These are phyloP conservation scores for Wickerhamiella sorbophila DNA, from an alignment of 805 yeast genomes.

Conservation along the genomic window DNA sequence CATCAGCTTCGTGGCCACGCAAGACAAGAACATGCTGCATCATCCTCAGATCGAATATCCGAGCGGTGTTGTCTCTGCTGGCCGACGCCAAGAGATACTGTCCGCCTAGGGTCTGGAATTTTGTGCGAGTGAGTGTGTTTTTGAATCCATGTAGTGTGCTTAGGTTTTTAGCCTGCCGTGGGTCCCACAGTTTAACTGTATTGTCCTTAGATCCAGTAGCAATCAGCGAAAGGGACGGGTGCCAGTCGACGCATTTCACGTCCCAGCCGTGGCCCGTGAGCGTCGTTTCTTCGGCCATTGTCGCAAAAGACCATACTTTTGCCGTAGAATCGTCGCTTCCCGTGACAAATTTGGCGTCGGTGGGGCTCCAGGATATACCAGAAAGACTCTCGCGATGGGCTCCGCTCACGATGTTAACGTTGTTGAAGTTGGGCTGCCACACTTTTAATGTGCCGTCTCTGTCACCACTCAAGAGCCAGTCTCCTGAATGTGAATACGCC, in stretches of 20 bases:
- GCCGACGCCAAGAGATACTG: constrained; percentile 64
- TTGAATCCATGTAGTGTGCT: constrained; percentile 82
- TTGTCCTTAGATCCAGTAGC: constrained; percentile 95
- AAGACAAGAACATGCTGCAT: constrained; percentile 65
- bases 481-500: constrained; percentile 76
- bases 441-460: constrained; percentile 82
- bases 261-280: constrained; percentile 97
- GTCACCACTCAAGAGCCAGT: constrained; percentile 90
- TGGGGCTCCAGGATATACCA: constrained; percentile 80
- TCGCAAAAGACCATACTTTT: constrained; percentile 82
- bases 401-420: constrained; percentile 52
- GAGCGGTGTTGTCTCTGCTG: constrained; percentile 75
- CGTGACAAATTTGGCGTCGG: constrained; percentile 82
- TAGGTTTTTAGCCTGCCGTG: constrained; percentile 53
- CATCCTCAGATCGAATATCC: constrained; percentile 75
- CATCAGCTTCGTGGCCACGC: constrained; percentile 70
- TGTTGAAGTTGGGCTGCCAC: constrained; percentile 97
- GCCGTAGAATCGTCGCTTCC: constrained; percentile 84
- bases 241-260: constrained; percentile 96
- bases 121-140: constrained; percentile 77
- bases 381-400: constrained; percentile 74
- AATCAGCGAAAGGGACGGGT: constrained; percentile 68
- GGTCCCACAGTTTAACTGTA: constrained; percentile 90
- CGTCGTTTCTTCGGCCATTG: constrained; percentile 72
- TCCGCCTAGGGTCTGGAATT: constrained; percentile 75